A percentile compares a stretch with the other conserved stretches of the same genome.
Conservation (phyloP, 176 grass and related monocot genomes). For the Alloteropsis semialata region DNA sequence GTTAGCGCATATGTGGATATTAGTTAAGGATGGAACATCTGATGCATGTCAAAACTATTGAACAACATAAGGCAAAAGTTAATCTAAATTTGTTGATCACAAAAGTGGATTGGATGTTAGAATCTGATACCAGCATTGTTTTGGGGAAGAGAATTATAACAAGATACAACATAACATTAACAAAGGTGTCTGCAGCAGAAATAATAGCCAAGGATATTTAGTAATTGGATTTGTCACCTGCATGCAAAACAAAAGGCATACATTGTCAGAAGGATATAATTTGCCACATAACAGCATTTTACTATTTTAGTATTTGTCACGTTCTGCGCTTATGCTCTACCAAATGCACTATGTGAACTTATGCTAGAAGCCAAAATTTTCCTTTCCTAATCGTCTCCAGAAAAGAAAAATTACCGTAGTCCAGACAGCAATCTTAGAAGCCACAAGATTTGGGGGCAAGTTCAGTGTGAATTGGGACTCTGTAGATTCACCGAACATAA, state of each 20-base stretch:
- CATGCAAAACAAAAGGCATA: conserved; percentile 13
- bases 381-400: not conserved
- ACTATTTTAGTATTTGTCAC: no score
- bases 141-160: not conserved
- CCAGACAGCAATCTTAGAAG: conserved; percentile 82
- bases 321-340: not conserved
- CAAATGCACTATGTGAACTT: not conserved
- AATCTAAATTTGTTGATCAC: not conserved
- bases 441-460: conserved; percentile 69
- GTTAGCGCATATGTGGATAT: conserved; percentile 76
- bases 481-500: conserved; percentile 89
- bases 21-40: conserved; percentile 50
- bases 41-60: not conserved
- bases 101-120: not conserved
- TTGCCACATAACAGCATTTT: not conserved
- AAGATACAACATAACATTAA: not conserved
- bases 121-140: not conserved
- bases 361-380: not conserved
- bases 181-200: not conserved
- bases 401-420: conserved; percentile 59
- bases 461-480: conserved; percentile 91
- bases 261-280: not conserved
- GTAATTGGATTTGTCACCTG: conserved; percentile 93
- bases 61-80: not conserved
- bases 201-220: conserved; percentile 79